phyloP scores from a whole-genome alignment of 2,329 filamentous ascomycete species.

The Verticillium tricorpus region DNA sequence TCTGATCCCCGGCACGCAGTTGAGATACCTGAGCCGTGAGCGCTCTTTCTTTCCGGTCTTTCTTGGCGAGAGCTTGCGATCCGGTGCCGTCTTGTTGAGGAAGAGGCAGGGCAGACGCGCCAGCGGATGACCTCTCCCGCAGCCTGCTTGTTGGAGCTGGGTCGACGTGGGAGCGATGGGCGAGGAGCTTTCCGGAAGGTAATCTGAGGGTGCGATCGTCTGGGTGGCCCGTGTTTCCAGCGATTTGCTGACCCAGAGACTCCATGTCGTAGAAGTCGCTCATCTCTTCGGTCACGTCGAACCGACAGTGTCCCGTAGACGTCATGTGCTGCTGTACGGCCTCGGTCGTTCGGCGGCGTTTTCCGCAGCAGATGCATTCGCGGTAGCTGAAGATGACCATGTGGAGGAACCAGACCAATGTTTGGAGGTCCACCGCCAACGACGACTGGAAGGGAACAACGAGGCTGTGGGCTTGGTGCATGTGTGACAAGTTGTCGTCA shows the following conservation, averaged over 20 bases:
- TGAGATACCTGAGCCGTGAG: constrained; percentile 1
- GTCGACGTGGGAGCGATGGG: neutral
- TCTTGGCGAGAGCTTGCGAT: neutral
- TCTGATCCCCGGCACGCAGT: constrained; percentile 12
- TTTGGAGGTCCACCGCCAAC: constrained; percentile 40
- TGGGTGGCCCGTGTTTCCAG: neutral
- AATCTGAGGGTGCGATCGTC: neutral
- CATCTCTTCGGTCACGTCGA: constrained; percentile 29
- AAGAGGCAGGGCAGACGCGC: no score
- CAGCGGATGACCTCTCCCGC: neutral
- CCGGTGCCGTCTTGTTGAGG: neutral
- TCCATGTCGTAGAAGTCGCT: constrained; percentile 33
- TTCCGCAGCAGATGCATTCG: constrained; percentile 50
- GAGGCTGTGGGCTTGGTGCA: constrained; percentile 43
- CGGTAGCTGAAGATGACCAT: constrained; percentile 41
- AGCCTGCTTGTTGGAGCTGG: neutral
- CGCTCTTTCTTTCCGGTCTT: neutral
- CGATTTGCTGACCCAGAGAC: neutral
- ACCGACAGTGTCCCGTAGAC: constrained; percentile 40
- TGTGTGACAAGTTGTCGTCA: constrained; percentile 37
- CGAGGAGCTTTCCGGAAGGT: neutral
- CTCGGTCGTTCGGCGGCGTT: constrained; percentile 31
- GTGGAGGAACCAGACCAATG: constrained; percentile 41
- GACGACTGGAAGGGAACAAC: constrained; percentile 32
- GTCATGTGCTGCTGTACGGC: constrained; percentile 48